These are phyloP conservation scores for Rickenella mellea DNA, from an alignment of 768 basidiomycete species.

Conservation along the genomic window DNA sequence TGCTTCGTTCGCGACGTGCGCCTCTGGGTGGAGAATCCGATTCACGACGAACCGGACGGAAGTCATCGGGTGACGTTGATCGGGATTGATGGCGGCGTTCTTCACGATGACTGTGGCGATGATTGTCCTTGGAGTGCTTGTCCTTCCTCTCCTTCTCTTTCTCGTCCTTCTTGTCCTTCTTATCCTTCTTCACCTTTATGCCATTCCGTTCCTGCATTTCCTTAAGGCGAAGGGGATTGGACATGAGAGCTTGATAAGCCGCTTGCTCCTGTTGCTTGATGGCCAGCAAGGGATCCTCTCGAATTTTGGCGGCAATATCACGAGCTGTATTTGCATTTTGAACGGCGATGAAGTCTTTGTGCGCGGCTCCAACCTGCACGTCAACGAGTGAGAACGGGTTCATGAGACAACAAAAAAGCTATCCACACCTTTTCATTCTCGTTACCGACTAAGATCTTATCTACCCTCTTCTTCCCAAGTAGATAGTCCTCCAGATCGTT, in stretches of 20 bases:
- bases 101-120: conserved; percentile 21
- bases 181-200: conserved; percentile 72
- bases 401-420: conserved; percentile 1
- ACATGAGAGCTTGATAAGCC: conserved; percentile 76
- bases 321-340: conserved; percentile 89
- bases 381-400: conserved; percentile 6
- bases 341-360: conserved; percentile 89
- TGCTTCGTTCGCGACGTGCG: conserved; percentile 8
- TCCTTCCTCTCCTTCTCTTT: conserved; percentile 40
- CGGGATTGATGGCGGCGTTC: conserved; percentile 8
- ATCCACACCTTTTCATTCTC: conserved; percentile 76
- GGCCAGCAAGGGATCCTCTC: conserved; percentile 93
- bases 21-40: conserved; percentile 5
- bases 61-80: conserved; percentile 10
- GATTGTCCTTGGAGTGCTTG: conserved; percentile 17
- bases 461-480: conserved; percentile 94
- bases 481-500: conserved; percentile 96
- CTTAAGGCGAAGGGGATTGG: conserved; percentile 76
- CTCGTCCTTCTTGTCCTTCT: conserved; percentile 52
- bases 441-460: conserved; percentile 86
- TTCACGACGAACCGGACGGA: neutral
- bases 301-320: conserved; percentile 87
- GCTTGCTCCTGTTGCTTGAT: conserved; percentile 98
- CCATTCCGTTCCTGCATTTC: conserved; percentile 76
- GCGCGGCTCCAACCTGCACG: conserved; percentile 66